Base-by-base conservation (phyloP, 805 yeast genomes). In the Wickerhamiella spandovensis region DNA sequence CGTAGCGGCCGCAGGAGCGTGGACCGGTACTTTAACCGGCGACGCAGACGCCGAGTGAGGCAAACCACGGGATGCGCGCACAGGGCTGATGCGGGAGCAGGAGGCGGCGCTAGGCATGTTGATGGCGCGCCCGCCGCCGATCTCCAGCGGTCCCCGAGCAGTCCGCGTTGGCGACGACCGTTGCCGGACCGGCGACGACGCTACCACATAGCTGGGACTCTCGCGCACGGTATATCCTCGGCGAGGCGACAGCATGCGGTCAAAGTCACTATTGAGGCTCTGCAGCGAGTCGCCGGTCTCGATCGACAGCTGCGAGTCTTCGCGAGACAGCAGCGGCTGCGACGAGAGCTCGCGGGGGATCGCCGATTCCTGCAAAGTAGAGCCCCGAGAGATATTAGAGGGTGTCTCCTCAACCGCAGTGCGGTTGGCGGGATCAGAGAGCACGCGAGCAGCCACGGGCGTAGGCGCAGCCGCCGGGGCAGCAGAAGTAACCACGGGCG, bases 201-300 rank as follows among this genome's bases (percentile, higher is more conserved):
- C 46, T 24, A 25, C 17, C 17, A 44, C 46, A 17, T 28, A 28
- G 17, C 28, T 45, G 25, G 49, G 49, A 17, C 39, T 41, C 44
- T 51, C 53, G 18, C 51, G 46, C 22, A 51, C 43, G 12, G 49
- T 39, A 18, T 51, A 51, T 12, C 53, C 53, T 5, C 43, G 45
- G 38, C 45, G 49, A 3, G 44, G 38, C 10, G 24, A 20, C 43
- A 28, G 30, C 23, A 43, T 22, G 17, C 18, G 37, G 17, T 44
- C 38, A n/a, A 28, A 25, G 8, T 44, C 46, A 23, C 24, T 17
- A n/a, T 12, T 28, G 12, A 44, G 28, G 15, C 24, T 20, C 23
- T 44, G 46, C 37, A 44, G 24, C 23, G 35, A 23, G 17, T 44
- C 38, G 23, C 46, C 46, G 7, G 46, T 44, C 23, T 44, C 46